Evolutionary conservation across 2,329 filamentous ascomycete genomes (phyloP).

Genomic region (Penicillium sp.): DNA sequence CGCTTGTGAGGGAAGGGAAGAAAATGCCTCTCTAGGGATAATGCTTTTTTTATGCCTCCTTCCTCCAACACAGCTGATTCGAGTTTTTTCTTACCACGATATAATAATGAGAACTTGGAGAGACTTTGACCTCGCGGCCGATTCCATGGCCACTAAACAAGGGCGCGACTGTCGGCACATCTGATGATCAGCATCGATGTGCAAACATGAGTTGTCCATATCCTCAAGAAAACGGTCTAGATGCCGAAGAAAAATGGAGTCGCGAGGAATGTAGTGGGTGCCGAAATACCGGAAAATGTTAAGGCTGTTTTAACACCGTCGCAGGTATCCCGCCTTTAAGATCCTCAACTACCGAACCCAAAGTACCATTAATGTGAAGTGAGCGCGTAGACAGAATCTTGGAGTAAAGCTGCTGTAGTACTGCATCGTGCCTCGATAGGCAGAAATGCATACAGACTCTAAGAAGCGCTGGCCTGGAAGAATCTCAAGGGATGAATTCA

Average conservation of each 20-base stretch:
- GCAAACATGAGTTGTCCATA: background rate
- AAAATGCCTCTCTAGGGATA: no score
- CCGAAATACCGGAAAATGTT: background rate
- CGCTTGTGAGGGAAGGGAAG: no score
- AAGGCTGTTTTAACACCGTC: background rate
- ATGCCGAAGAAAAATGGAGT: background rate
- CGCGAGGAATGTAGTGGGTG: background rate
- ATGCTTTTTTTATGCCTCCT: background rate
- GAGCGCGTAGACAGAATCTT: background rate
- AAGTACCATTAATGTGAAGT: background rate
- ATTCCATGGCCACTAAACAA: background rate
- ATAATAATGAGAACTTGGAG: background rate
- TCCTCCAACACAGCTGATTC: background rate
- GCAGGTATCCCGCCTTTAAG: background rate
- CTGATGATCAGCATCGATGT: background rate
- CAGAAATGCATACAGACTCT: background rate
- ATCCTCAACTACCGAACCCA: background rate
- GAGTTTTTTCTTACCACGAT: background rate
- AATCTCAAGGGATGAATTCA: background rate
- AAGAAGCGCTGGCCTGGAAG: background rate
- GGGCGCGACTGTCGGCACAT: background rate
- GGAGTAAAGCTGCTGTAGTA: background rate
- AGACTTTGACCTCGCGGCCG: background rate
- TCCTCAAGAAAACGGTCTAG: background rate
- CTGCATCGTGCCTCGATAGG: background rate